Conservation (phyloP, 805 yeast genomes). For the Ogataea trehalophila region DNA sequence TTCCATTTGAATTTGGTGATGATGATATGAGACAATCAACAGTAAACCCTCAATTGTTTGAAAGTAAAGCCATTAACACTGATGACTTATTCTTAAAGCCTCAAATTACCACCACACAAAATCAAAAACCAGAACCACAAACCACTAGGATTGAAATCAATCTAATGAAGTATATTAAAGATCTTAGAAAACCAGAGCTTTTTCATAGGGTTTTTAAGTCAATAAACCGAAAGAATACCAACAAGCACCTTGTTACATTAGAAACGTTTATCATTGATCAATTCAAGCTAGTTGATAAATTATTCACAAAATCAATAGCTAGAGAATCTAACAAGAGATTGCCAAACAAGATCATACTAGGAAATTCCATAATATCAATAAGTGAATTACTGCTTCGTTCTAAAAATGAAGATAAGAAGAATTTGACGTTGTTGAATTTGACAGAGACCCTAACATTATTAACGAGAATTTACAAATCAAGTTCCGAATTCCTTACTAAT, state of each 20-base stretch:
- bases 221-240: background rate
- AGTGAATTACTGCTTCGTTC: constrained; percentile 56
- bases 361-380: constrained; percentile 59
- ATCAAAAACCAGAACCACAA: constrained; percentile 1
- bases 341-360: constrained; percentile 52
- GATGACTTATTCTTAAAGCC: constrained; percentile 12
- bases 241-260: background rate
- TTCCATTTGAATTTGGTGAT: constrained; percentile 14
- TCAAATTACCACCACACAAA: background rate
- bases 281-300: constrained; percentile 24
- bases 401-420: constrained; percentile 57
- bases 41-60: background rate
- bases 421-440: constrained; percentile 48
- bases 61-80: constrained; percentile 1
- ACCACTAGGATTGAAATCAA: constrained; percentile 1
- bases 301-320: constrained; percentile 36
- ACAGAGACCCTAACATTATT: constrained; percentile 55
- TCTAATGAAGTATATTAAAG: background rate
- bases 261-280: background rate
- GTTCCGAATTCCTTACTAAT: constrained; percentile 41
- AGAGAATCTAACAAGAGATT: constrained; percentile 59
- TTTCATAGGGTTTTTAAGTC: background rate
- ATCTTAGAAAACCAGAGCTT: background rate
- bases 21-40: background rate
- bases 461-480: constrained; percentile 54